Conservation (phyloP, 371 early-diverging fungal genomes). For the Mortierella polycephala region DNA sequence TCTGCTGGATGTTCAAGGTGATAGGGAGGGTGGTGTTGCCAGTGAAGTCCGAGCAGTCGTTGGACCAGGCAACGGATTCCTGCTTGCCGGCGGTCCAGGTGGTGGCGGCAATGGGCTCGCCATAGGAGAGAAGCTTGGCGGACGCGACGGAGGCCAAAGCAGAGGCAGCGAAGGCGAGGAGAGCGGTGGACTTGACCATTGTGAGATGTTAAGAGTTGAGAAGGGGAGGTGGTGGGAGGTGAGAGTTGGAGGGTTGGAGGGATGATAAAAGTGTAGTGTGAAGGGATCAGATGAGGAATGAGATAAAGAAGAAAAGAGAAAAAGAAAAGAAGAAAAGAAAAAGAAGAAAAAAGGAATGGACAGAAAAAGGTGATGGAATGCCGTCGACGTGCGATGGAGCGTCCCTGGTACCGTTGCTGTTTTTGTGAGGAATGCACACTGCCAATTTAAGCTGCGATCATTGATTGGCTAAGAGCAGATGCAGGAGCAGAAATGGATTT, state of each 20-base stretch:
- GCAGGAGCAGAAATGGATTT: not conserved
- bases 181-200: conserved; percentile 30
- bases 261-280: conserved; percentile 1
- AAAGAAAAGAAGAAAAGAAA: conserved; percentile 12
- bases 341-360: not conserved
- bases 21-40: conserved; percentile 24
- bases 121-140: conserved; percentile 19
- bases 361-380: not conserved
- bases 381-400: not conserved
- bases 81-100: conserved; percentile 21
- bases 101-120: conserved; percentile 19
- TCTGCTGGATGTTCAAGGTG: conserved; percentile 13
- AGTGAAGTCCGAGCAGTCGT: conserved; percentile 8
- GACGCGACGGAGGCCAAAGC: conserved; percentile 28
- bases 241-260: not conserved
- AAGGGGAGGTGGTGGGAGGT: not conserved
- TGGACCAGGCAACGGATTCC: conserved; percentile 16
- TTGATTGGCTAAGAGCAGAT: not conserved
- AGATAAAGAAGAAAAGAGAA: conserved; percentile 18
- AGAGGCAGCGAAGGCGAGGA: conserved; percentile 23
- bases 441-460: not conserved
- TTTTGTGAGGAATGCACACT: not conserved
- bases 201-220: not conserved
- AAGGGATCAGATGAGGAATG: conserved; percentile 20
- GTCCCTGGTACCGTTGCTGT: not conserved